Base-by-base conservation (phyloP, 495 filamentous ascomycete genomes). In the Penicillium malachiteum region DNA sequence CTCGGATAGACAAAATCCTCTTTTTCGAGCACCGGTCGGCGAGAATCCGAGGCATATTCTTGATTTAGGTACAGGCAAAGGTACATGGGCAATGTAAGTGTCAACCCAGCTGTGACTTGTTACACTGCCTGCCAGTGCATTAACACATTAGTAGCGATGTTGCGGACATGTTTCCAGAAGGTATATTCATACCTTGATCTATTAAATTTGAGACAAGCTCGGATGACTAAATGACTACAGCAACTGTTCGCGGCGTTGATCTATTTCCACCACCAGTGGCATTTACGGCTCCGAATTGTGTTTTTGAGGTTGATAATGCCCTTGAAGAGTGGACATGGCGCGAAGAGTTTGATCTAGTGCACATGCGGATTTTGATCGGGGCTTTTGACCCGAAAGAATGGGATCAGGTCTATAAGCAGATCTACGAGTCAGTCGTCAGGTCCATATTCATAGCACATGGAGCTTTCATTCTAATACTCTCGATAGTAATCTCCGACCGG, bases 271-370 rank as follows among this genome's bases (percentile, higher is more conserved):
- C 61, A 0, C 64, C 63, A 7, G 46, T 67, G 1, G 50, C 31
- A 2, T 67, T 59, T 63, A 56, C 71, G 9, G 68, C 71, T 0
- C 70, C 71, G 11, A 74, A 74, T 48, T 69, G 63, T 48, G 38
- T 67, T 0, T 55, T 74, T 5, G 58, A 67, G 35, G 62, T 74
- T 3, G 71, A 72, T 39, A 57, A 72, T 50, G 46, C 57, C 30
- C 59, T 71, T 7, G 45, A 52, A 16, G 56, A 69, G 8, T 72
- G 70, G 70, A 61, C 62, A 1, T 71, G 62, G 54, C 37, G 31
- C 11, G 56, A 65, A 0, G 38, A 39, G 4, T 65, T 70, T 34
- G 71, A 74, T 39, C 49, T 68, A 9, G 63, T 74, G 6, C 70
- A 74, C 14, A 54, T 63, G 40, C 58, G 70, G 0, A 33, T 45